Evolutionary conservation across 2,329 filamentous ascomycete species (phyloP).

Genomic region (Conoideocrella luteorostrata): DNA sequence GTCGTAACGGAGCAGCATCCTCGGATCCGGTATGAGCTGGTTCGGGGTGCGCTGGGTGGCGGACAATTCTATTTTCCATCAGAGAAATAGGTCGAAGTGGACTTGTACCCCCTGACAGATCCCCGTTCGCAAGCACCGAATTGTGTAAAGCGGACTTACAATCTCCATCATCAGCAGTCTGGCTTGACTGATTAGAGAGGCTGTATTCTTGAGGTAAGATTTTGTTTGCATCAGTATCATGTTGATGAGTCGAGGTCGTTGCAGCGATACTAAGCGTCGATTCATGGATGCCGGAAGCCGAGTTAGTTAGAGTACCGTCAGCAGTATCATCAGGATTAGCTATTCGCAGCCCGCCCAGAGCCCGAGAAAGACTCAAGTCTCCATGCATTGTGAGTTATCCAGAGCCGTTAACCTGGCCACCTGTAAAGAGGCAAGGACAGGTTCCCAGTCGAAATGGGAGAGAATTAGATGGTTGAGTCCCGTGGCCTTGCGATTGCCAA

Average conservation of each 20-base stretch:
- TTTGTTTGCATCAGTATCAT: not conserved
- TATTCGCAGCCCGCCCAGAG: slow-evolving; percentile 89
- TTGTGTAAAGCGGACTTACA: not conserved
- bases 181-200: not conserved
- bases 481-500: slow-evolving; percentile 1
- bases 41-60: slow-evolving; percentile 7
- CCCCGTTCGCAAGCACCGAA: not conserved
- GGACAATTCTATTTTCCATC: slow-evolving; percentile 11
- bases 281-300: slow-evolving; percentile 17
- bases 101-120: slow-evolving; percentile 2
- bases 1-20: slow-evolving; percentile 64
- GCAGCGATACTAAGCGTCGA: slow-evolving; percentile 12
- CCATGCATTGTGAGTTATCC: slow-evolving; percentile 64
- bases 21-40: slow-evolving; percentile 48
- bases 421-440: slow-evolving; percentile 13
- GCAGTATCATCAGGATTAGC: slow-evolving; percentile 82
- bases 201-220: not conserved
- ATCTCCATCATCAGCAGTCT: not conserved
- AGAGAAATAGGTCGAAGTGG: slow-evolving; percentile 8
- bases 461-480: slow-evolving; percentile 2
- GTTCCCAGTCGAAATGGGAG: slow-evolving; percentile 2
- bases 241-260: slow-evolving; percentile 7
- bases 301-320: slow-evolving; percentile 16
- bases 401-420: slow-evolving; percentile 17
- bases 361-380: slow-evolving; percentile 86